Conservation (phyloP, 2,329 filamentous ascomycete genomes). For the Canariomyces notabilis region DNA sequence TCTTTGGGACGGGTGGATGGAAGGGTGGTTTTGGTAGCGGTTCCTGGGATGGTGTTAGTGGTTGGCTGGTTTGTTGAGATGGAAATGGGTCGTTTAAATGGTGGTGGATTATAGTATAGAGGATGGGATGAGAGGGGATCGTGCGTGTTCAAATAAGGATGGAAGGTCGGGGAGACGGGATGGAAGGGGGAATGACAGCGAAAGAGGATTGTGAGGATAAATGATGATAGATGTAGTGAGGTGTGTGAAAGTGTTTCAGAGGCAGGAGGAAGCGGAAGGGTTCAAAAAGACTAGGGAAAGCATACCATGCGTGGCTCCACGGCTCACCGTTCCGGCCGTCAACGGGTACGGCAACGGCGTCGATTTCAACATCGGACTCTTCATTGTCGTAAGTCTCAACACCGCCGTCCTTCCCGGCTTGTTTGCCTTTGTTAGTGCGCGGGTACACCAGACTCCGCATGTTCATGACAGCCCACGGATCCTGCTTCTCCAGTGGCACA, state of each 20-base stretch:
- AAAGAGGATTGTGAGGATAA: no score
- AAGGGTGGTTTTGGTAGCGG: slow-evolving; percentile 37
- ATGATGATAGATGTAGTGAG: no score
- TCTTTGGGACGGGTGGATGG: slow-evolving; percentile 3
- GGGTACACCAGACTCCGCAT: slow-evolving; percentile 74
- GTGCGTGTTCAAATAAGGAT: not conserved
- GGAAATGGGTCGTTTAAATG: not conserved
- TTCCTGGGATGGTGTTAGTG: slow-evolving; percentile 34
- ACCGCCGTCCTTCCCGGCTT: slow-evolving; percentile 14
- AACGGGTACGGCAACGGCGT: slow-evolving; percentile 30
- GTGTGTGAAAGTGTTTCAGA: no score
- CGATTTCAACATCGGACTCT: slow-evolving; percentile 4
- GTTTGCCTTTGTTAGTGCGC: slow-evolving; percentile 11
- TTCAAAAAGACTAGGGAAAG: not conserved
- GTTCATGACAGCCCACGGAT: slow-evolving; percentile 83
- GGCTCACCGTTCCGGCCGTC: slow-evolving; percentile 50
- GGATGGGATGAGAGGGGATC: no score
- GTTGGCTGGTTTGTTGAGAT: slow-evolving; percentile 37
- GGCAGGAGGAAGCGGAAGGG: no score
- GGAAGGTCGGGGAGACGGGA: no score
- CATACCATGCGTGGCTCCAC: slow-evolving; percentile 60
- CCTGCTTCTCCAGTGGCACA: slow-evolving; percentile 61
- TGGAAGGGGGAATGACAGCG: no score
- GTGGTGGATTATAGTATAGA: not conserved
- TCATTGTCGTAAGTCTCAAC: slow-evolving; percentile 16